Base-by-base conservation (phyloP, 2,329 filamentous ascomycete species). In the Helotiales sp. region DNA sequence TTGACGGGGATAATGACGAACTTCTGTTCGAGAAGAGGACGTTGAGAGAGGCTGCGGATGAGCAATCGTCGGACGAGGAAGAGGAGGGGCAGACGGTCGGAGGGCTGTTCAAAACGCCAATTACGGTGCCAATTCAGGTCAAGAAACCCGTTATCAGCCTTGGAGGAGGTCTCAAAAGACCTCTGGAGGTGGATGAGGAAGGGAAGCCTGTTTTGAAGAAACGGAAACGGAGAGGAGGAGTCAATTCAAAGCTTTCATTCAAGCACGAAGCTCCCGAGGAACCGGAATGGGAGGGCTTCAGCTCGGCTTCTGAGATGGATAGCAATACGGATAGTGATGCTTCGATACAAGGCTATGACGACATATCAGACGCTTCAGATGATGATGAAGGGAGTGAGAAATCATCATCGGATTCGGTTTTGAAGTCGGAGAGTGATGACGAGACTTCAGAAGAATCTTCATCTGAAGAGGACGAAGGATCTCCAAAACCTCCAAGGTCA, bases 91-190 rank as follows among this genome's bases (percentile, higher is more conserved):
- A 65, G 11, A 61, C 60, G 49, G n/a, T 15, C 11, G 47, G 58
- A 30, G 69, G 63, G 3, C 54, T 69, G 10, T 66, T 72, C 57
- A 57, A 71, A 55, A 60, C 63, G 17, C 54, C 69, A 15, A 34
- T 66, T 28, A 60, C 43, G 50, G 13, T 67, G 11, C 58, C 68
- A 30, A 47, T 67, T 17, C 20, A 55, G 11, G 57, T 45, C 17
- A 52, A 68, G 55, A 60, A 63, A 32, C 13, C 63, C n/a, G 54
- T 58, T 30, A 64, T 74, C 2, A 54, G 74, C 13, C 80, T 87
- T 62, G 96, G 96, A 22, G 90, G 89, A 68, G 96, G 96, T 6
- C 79, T 99, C 67, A 98, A 98, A 78, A 86, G 94, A 49, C 93
- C 94, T 1, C 82, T 99, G 11, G 92, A 97, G 52, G 72, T 93